These are phyloP conservation scores for Globisporangium yorkense DNA, from an alignment of 352 stramenopile genomes.

Conservation along the genomic window DNA sequence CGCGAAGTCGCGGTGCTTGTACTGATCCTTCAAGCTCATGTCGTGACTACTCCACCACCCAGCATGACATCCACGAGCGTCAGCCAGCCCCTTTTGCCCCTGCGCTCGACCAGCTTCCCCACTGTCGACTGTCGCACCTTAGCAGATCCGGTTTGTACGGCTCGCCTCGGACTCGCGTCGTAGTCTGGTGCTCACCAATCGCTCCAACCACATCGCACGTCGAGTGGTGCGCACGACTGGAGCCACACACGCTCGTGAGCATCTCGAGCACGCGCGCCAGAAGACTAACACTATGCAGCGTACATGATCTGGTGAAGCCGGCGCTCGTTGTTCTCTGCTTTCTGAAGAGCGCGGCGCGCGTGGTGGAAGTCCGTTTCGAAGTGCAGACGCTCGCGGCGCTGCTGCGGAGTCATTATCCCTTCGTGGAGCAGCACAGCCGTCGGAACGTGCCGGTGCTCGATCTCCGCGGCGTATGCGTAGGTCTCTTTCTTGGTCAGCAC, in stretches of 20 bases:
- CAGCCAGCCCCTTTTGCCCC: no score
- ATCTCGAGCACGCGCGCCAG: background rate
- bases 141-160: constrained; percentile 43
- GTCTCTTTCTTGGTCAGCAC: constrained; percentile 46
- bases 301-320: constrained; percentile 75
- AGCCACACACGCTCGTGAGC: background rate
- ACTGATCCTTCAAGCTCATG: constrained; percentile 18
- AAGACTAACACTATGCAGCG: background rate
- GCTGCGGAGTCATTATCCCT: constrained; percentile 62
- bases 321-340: constrained; percentile 49
- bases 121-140: constrained; percentile 15
- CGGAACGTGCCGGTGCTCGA: constrained; percentile 38
- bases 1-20: constrained; percentile 42
- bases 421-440: constrained; percentile 54
- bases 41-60: constrained; percentile 21
- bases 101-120: no score
- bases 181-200: constrained; percentile 3
- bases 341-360: constrained; percentile 45
- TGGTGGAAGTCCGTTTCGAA: constrained; percentile 58
- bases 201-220: constrained; percentile 46
- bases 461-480: constrained; percentile 34
- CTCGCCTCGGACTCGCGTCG: constrained; percentile 25
- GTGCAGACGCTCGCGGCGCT: constrained; percentile 58
- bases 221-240: constrained; percentile 39
- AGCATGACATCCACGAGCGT: background rate